Base-by-base conservation (phyloP, 2,329 filamentous ascomycete genomes). In the Cladophialophora psammophila region DNA sequence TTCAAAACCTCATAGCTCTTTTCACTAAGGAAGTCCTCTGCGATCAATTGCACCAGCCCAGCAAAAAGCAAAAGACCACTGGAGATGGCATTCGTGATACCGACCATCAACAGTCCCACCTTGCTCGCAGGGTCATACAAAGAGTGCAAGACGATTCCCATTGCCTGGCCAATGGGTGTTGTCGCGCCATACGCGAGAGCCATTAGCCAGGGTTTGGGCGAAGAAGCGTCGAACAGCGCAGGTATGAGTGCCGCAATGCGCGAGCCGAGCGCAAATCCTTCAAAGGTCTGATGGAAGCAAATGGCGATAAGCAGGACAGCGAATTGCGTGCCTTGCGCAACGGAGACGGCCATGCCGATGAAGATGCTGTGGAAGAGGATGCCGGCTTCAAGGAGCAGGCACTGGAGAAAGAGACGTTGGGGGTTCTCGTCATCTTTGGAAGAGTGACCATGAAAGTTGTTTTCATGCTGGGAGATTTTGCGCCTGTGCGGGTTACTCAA, bases 331-430 rank as follows among this genome's bases (percentile, higher is more conserved):
- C 91, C 91, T 0, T 91, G 93, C 0, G 92, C 89, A 0, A 95
- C 92, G 0, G 90, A 93, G 35, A 95, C 84, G 3, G 92, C 91
- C 91, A 94, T 94, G 69, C 92, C 92, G 73, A 95, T 94, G 75
- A 95, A 95, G 62, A 95, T 84, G 74, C 88, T 91, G 80, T 95
- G 92, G 76, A 94, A 94, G 15, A 95, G 84, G 68, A 95, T 94
- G 20, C 92, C 92, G 0, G 91, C 91, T 79, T 94, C 92, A 2
- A 95, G 85, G 31, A 95, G 84, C 54, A 94, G 81, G 72, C 91
- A 94, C 77, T 95, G 92, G 26, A 94, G 81, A 72, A 94, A 84
- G 70, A 90, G 85, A 10, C 89, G 85, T 74, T 89, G 86, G 66
- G 78, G 90, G 83, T 75, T 91, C 48, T 61, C 59, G 76, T 56